phyloP scores from a whole-genome alignment of 2,329 filamentous ascomycete genomes.

The Pseudocercospora eumusae region DNA sequence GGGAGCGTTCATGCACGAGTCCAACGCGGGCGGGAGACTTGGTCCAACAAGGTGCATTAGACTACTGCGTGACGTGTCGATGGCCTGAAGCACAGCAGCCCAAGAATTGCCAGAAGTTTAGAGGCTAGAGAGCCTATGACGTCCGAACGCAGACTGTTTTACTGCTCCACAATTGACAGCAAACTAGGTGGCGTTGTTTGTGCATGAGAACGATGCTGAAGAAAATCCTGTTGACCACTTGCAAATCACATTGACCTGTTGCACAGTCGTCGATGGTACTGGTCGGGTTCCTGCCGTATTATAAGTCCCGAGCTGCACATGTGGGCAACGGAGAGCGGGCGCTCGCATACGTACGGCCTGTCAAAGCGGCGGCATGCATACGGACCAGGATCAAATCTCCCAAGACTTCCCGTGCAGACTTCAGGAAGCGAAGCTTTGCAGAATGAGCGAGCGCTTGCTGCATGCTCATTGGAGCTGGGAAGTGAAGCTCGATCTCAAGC shows the following conservation, averaged over 20 bases:
- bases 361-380: slow-evolving; percentile 10
- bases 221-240: slow-evolving; percentile 7
- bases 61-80: slow-evolving; percentile 27
- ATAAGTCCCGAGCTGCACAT: slow-evolving; percentile 27
- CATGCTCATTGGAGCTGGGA: slow-evolving; percentile 3
- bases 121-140: slow-evolving; percentile 23
- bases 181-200: slow-evolving; percentile 23
- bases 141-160: slow-evolving; percentile 21
- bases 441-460: slow-evolving; percentile 4
- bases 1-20: slow-evolving; percentile 28
- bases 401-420: slow-evolving; percentile 9
- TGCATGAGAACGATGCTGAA: slow-evolving; percentile 13
- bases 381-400: slow-evolving; percentile 4
- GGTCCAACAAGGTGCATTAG: slow-evolving; percentile 26
- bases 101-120: slow-evolving; percentile 17
- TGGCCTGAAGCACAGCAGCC: slow-evolving; percentile 19
- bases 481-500: not conserved
- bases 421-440: slow-evolving; percentile 2
- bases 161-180: slow-evolving; percentile 19
- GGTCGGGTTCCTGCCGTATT: slow-evolving; percentile 32
- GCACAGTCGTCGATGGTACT: slow-evolving; percentile 13
- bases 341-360: slow-evolving; percentile 12
- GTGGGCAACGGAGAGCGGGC: slow-evolving; percentile 14
- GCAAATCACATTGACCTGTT: slow-evolving; percentile 16
- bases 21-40: slow-evolving; percentile 19